Percentiles rank a stretch among this genome's conserved stretches.
These are phyloP conservation scores for Pleodorina starrii DNA, from an alignment of 139 green algal species.

Conservation along the genomic window DNA sequence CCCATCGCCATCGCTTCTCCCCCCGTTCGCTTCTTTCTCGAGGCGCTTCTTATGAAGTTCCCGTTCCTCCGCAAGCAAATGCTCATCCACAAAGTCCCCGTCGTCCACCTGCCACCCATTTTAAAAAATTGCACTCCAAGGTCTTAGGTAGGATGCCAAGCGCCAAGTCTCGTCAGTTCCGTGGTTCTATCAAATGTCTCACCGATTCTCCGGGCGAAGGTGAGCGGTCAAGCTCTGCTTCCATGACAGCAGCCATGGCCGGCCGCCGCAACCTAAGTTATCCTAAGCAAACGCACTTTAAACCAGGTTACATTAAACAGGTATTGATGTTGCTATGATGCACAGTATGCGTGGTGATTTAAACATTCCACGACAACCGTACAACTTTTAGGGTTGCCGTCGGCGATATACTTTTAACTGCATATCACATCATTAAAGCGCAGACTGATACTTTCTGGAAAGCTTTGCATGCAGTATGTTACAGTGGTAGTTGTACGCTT, in stretches of 20 bases:
- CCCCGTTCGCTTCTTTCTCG: constrained; percentile 13
- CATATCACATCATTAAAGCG: too few relatives aligned
- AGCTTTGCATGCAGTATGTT: too few relatives aligned
- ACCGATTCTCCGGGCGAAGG: not conserved
- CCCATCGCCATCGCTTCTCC: not conserved
- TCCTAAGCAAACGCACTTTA: not conserved
- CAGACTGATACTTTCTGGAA: too few relatives aligned
- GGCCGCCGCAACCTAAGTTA: not conserved
- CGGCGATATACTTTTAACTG: too few relatives aligned
- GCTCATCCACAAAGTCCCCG: constrained; percentile 29
- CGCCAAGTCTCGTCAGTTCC: not conserved
- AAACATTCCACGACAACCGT: too few relatives aligned
- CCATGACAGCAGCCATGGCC: constrained; percentile 25
- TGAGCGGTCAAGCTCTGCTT: constrained; percentile 6
- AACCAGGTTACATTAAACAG: too few relatives aligned
- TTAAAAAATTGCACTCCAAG: not conserved
- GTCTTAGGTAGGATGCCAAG: not conserved
- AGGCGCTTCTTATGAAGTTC: constrained; percentile 70
- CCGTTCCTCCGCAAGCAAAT: constrained; percentile 75
- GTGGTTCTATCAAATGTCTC: too few relatives aligned
- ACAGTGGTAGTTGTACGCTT: too few relatives aligned
- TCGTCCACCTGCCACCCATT: not conserved
- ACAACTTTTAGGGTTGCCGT: too few relatives aligned
- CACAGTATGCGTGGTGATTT: too few relatives aligned
- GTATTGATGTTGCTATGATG: too few relatives aligned